These are phyloP conservation scores for Cryoendolithus antarcticus DNA, from an alignment of 2,329 filamentous ascomycete genomes.

Conservation along the genomic window DNA sequence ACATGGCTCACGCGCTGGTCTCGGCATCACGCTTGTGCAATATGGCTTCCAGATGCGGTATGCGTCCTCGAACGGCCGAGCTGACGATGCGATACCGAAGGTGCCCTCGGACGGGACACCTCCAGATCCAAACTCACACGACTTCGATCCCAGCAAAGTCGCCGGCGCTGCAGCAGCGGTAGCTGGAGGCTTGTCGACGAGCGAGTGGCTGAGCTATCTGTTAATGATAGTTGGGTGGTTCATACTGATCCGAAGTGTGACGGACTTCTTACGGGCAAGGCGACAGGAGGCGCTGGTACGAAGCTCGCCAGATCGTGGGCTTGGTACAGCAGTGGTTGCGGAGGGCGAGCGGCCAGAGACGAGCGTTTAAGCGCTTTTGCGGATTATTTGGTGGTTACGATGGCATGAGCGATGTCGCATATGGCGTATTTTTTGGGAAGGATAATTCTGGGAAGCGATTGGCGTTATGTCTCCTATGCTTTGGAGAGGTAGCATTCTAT, in stretches of 20 bases:
- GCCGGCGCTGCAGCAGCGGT: slow-evolving; percentile 26
- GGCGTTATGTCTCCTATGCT: too few species aligned
- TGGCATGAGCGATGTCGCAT: too few species aligned
- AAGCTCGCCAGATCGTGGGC: slow-evolving; percentile 79
- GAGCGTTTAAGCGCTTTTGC: slow-evolving; percentile 23
- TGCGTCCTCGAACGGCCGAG: slow-evolving; percentile 24
- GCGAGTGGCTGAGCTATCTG: slow-evolving; percentile 81
- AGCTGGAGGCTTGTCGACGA: slow-evolving; percentile 46
- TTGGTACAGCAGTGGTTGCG: slow-evolving; percentile 75
- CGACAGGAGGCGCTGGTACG: slow-evolving; percentile 86
- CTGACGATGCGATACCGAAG: slow-evolving; percentile 10
- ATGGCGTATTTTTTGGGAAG: too few species aligned
- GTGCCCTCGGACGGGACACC: slow-evolving; percentile 41
- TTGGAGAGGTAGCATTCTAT: too few species aligned
- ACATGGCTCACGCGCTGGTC: slow-evolving; percentile 85
- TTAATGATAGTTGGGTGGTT: slow-evolving; percentile 99
- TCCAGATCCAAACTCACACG: slow-evolving; percentile 77
- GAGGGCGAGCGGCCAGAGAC: slow-evolving; percentile 70
- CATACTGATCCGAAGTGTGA: slow-evolving; percentile 84
- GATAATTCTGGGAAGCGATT: too few species aligned
- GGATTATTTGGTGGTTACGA: too few species aligned
- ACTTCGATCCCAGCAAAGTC: slow-evolving; percentile 67
- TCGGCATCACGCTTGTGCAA: slow-evolving; percentile 90
- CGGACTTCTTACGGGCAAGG: slow-evolving; percentile 76
- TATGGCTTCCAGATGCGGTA: slow-evolving; percentile 91